Evolutionary conservation across 108 stramenopile genomes (phyloP).

Genomic region (Pinguiococcus pyrenoidosus): DNA sequence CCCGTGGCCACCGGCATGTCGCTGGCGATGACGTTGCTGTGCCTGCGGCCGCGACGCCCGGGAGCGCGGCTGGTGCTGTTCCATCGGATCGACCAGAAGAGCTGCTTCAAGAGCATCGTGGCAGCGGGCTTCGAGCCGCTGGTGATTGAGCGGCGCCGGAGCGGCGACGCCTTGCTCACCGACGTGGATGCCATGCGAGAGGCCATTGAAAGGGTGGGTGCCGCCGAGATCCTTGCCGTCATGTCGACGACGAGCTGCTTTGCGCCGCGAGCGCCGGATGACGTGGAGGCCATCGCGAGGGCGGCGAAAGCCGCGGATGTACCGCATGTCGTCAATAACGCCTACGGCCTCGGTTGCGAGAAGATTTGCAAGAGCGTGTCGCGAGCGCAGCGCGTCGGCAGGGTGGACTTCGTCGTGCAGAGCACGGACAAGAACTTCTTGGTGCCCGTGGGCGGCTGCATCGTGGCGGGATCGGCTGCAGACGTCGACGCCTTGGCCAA

Average conservation of each 20-base stretch:
- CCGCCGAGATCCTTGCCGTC: constrained; percentile 54
- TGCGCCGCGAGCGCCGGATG: constrained; percentile 87
- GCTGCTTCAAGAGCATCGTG: constrained; percentile 87
- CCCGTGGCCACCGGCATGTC: constrained; percentile 90
- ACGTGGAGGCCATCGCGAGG: constrained; percentile 56
- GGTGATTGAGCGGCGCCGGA: constrained; percentile 48
- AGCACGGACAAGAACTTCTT: constrained; percentile 98
- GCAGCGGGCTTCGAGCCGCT: constrained; percentile 72
- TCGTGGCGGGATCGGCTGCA: constrained; percentile 61
- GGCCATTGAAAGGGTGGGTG: constrained; percentile 10
- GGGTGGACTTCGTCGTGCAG: constrained; percentile 91
- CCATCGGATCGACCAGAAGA: constrained; percentile 92
- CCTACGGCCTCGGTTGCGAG: constrained; percentile 88
- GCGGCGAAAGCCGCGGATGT: background rate
- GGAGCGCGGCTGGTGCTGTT: constrained; percentile 19
- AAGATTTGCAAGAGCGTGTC: background rate
- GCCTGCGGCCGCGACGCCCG: constrained; percentile 36
- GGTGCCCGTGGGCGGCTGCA: constrained; percentile 88
- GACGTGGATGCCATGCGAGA: constrained; percentile 62
- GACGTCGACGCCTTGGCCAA: constrained; percentile 60
- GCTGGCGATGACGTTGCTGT: constrained; percentile 56
- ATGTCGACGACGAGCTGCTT: constrained; percentile 95
- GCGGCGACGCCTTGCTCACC: constrained; percentile 70
- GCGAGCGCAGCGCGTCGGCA: constrained; percentile 43
- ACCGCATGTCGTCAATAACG: constrained; percentile 90